These are phyloP conservation scores for Suhomyces sp. DNA, from an alignment of 805 yeast species.

Conservation along the genomic window DNA sequence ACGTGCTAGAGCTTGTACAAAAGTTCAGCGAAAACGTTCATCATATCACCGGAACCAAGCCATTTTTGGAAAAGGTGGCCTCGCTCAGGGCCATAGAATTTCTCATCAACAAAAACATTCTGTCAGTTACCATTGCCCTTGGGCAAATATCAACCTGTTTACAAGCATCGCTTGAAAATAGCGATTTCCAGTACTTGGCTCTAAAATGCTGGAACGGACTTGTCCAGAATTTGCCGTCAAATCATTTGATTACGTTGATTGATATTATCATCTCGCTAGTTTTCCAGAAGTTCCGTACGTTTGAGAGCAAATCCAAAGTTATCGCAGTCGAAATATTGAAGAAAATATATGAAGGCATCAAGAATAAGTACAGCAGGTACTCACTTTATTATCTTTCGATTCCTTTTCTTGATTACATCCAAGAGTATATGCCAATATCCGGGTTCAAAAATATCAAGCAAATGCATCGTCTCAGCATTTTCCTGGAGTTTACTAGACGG, in stretches of 20 bases:
- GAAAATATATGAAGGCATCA: conserved; percentile 29
- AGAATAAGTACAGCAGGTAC: conserved; percentile 37
- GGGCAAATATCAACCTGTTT: conserved; percentile 87
- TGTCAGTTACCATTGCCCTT: conserved; percentile 52
- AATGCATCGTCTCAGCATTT: conserved; percentile 30
- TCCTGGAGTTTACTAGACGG: conserved; percentile 54
- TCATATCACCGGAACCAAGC: conserved; percentile 66
- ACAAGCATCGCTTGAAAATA: conserved; percentile 70
- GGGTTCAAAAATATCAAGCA: conserved; percentile 18
- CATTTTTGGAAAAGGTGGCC: conserved; percentile 66
- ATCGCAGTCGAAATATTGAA: conserved; percentile 54
- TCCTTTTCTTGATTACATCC: conserved; percentile 32
- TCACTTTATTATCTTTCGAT: conserved; percentile 54
- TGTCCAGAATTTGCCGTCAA: conserved; percentile 52
- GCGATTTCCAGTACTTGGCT: conserved; percentile 57
- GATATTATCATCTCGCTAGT: conserved; percentile 74
- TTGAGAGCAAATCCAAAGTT: conserved; percentile 47
- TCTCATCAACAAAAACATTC: conserved; percentile 55
- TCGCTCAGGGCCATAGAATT: conserved; percentile 74
- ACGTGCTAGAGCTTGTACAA: conserved; percentile 71
- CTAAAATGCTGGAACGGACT: conserved; percentile 67
- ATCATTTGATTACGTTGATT: conserved; percentile 60
- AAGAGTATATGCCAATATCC: conserved; percentile 16
- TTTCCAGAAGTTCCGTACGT: conserved; percentile 60
- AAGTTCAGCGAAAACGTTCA: conserved; percentile 77